A percentile compares a stretch with the other conserved stretches of the same genome.
These are phyloP conservation scores for Scutellaria minor DNA, from an alignment of 257 asterid genomes.

Conservation along the genomic window DNA sequence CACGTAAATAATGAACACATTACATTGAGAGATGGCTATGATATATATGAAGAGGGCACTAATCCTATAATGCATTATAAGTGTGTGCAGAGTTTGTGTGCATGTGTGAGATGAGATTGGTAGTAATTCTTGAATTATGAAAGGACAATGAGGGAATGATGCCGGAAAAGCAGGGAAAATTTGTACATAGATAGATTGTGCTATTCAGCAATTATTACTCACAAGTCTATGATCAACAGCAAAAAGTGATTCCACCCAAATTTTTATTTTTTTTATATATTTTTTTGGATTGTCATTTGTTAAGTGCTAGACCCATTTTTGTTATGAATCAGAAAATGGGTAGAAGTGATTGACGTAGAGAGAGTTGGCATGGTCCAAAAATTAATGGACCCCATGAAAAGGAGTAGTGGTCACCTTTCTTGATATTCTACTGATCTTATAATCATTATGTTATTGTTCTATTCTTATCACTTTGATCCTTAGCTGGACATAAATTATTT, in stretches of 20 bases:
- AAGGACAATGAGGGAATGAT: constrained; percentile 38
- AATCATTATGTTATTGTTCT: constrained; percentile 54
- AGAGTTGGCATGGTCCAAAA: constrained; percentile 38
- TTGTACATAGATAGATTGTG: constrained; percentile 28
- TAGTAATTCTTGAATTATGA: constrained; percentile 31
- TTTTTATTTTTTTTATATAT: background rate
- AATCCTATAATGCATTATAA: too few species aligned
- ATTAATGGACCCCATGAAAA: constrained; percentile 42
- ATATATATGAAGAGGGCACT: too few species aligned
- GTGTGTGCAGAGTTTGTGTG: too few species aligned
- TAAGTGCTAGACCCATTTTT: constrained; percentile 43
- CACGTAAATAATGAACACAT: too few species aligned
- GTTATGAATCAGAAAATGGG: constrained; percentile 32
- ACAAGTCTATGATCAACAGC: constrained; percentile 33
- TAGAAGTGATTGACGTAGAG: constrained; percentile 39
- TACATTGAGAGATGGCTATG: too few species aligned
- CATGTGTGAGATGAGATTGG: background rate
- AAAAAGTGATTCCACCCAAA: constrained; percentile 32
- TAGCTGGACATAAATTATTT: constrained; percentile 27
- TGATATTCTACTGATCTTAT: constrained; percentile 46
- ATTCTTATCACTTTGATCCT: constrained; percentile 42
- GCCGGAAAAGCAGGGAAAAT: constrained; percentile 40
- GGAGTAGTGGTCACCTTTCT: constrained; percentile 37
- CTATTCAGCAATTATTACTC: constrained; percentile 25
- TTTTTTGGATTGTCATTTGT: too few species aligned